Evolutionary conservation across 129 eudicot genomes (phyloP), one percentile per base, ranked within the genome.

Genomic region (Escallonia herrerae): DNA sequence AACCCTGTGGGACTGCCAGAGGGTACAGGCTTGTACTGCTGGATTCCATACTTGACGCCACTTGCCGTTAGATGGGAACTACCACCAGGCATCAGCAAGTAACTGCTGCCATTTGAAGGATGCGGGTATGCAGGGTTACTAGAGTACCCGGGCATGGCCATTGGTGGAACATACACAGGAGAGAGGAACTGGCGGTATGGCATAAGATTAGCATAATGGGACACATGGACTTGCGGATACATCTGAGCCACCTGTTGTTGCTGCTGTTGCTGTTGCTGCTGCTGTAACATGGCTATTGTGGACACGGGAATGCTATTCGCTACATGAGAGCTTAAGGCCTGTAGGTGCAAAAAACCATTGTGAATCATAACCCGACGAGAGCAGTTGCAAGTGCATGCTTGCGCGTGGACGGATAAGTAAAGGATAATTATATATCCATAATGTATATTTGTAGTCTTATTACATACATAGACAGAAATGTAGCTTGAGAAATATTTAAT

Each of bases 81-180:
- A 15, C 80, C 81, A 44, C 97, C 97, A 1, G 97, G 89, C 96
- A 91, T 83, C 62, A 91, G 44, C 58, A 91, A 41, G 76, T 87
- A 91, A 67, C 89, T 85, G 72, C 81, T 85, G 37, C 87, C 96
- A n/a, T 73, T 83, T 6, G 96, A 79, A 2, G 94, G 97, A 67
- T 91, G 96, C 50, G 58, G 58, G 74, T 70, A 65, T 2, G 96
- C 74, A 70, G 91, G 81, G 63, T 78, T 91, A 66, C 69, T 83
- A 14, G 96, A 79, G 79, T 83, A 91, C 49, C 95, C 91, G 8
- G 90, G 95, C 80, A 87, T 80, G 11, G 84, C 90, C 86, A 91
- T 87, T 62, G 90, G 97, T 8, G 97, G 97, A 58, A 91, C 96
- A 60, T 91, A 91, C 3, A 91, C 77, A 43, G 96, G 97, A 62